Base-by-base conservation (phyloP, 176 grass and related monocot genomes). In the Echinochloa phyllopogon region DNA sequence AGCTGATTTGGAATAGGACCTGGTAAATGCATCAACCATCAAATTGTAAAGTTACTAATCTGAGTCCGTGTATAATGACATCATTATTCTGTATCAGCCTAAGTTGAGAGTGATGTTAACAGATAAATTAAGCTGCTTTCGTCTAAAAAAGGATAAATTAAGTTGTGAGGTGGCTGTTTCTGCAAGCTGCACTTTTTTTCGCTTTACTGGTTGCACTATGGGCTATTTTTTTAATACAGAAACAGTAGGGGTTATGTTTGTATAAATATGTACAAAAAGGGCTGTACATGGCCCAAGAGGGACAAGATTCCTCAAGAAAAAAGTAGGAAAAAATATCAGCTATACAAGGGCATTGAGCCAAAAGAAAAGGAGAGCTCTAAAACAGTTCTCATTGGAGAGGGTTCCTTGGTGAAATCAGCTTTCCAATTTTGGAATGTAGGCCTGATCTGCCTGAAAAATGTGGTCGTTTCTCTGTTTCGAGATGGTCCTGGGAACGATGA, bases 91-190 rank as follows among this genome's bases (percentile, higher is more conserved):
- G n/a, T 64, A 69, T 21, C 50, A 69, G 45, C 16, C 11, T 47
- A 69, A 77, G 73, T 75, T 72, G 14, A 3, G 27, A 49, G 27
- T n/a, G 29, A 17, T 71, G 15, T 53, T 42, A 62, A 60, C 74
- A 59, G 5, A 3, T 81, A 18, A 58, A 4, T 69, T 20, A 50
- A 27, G 38, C 50, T 69, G 17, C 52, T 6, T 55, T 20, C 6
- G 6, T 52, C 16, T 14, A 55, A 53, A 20, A 53, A 53, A 53
- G 6, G 11, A 4, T 57, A 29, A 60, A 4, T 60, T 13, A 60
- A 27, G 45, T 60, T 69, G 29, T 0, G 1, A 49, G 71, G 15
- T 50, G 14, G 37, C 65, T 56, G 33, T 37, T 24, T 33, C 65
- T 78, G 21, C n/a, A 71, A 65, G 36, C 18, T 73, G 33, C 14